Evolutionary conservation across 2,329 filamentous ascomycete species (phyloP).

Genomic region (Anthostomella pinea): DNA sequence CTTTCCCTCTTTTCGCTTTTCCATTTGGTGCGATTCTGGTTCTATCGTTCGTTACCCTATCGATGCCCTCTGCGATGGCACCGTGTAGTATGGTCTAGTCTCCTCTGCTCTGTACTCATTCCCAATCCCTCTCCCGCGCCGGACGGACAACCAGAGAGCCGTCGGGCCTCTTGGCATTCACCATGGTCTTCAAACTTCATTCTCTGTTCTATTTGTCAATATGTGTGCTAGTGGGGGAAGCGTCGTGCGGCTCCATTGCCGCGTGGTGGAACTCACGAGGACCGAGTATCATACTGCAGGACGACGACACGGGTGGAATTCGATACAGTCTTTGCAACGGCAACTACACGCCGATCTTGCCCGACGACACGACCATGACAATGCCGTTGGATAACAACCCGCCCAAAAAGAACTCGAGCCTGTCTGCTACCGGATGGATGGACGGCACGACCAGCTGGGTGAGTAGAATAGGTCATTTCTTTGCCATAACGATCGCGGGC

Average conservation of each 20-base stretch:
- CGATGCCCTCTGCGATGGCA: too few species aligned
- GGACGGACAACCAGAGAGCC: not conserved
- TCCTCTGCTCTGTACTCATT: too few species aligned
- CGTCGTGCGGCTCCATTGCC: constrained; percentile 27
- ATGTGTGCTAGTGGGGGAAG: constrained; percentile 23
- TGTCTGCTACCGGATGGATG: constrained; percentile 36
- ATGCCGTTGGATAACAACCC: constrained; percentile 24
- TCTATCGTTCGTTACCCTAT: too few species aligned
- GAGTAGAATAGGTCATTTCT: constrained; percentile 12
- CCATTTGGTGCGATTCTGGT: too few species aligned
- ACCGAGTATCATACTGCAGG: constrained; percentile 35
- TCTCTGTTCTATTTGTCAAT: constrained; percentile 13
- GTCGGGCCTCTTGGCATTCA: not conserved
- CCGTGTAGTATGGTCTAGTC: too few species aligned
- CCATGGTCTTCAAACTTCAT: constrained; percentile 11
- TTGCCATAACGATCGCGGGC: not conserved
- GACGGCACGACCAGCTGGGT: constrained; percentile 28
- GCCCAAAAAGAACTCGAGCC: constrained; percentile 33
- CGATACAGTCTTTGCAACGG: constrained; percentile 36
- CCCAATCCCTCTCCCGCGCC: too few species aligned
- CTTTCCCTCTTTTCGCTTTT: too few species aligned
- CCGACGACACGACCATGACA: constrained; percentile 30
- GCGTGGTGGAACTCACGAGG: constrained; percentile 36
- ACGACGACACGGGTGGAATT: constrained; percentile 33
- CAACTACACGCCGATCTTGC: constrained; percentile 31